Evolutionary conservation across 169 alveolate species (phyloP).

Genomic region (Neospora caninum): DNA sequence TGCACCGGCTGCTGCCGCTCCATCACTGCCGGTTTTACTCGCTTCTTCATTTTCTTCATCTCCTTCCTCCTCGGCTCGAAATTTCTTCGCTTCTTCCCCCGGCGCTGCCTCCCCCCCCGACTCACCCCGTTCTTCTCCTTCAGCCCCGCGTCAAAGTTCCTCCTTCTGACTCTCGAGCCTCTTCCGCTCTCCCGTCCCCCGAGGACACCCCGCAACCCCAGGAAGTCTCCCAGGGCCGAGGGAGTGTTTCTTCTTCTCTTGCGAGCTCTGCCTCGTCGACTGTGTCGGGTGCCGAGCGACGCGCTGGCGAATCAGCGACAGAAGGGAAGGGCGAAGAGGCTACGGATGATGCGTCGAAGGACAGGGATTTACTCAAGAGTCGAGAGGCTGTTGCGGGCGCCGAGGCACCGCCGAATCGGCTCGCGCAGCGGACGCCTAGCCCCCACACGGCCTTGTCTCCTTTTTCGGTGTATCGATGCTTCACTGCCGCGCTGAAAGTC

Average conservation of each 20-base stretch:
- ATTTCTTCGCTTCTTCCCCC: neutral
- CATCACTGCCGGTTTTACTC: neutral
- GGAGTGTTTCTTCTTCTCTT: too few relatives aligned
- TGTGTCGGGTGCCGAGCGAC: too few relatives aligned
- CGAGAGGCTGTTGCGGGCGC: neutral
- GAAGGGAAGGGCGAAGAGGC: too few relatives aligned
- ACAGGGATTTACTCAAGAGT: too few relatives aligned
- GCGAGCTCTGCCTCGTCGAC: neutral
- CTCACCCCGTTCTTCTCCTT: neutral
- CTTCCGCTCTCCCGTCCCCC: neutral
- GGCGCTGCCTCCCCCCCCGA: neutral
- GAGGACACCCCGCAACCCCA: neutral
- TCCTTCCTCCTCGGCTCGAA: neutral
- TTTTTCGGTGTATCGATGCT: conserved; percentile 12
- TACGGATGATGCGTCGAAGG: too few relatives aligned
- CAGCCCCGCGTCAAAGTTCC: neutral
- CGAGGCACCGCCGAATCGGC: neutral
- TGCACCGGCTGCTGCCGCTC: conserved; percentile 14
- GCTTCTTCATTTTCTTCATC: conserved; percentile 4
- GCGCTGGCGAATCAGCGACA: too few relatives aligned
- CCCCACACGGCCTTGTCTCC: neutral
- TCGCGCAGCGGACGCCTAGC: neutral
- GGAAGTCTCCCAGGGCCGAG: too few relatives aligned
- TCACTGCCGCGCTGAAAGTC: conserved; percentile 30
- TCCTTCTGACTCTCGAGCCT: neutral